Base-by-base conservation (phyloP, 352 stramenopile genomes). In the Globisporangium spiculum region DNA sequence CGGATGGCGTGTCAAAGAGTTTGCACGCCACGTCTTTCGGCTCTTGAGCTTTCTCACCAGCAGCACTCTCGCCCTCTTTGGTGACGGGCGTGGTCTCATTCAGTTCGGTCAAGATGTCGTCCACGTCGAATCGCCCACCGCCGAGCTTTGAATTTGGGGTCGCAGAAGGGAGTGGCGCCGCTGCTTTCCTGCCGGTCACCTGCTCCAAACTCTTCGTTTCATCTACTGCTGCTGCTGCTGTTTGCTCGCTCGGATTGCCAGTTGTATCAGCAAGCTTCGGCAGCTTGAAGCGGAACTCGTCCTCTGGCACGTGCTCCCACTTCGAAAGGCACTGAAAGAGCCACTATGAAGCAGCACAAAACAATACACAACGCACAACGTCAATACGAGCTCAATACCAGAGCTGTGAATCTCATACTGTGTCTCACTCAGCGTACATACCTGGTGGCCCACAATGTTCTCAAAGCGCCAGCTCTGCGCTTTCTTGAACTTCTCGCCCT, bases 401-500 rank as follows among this genome's bases (percentile, higher is more conserved):
- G 34, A 34, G 14, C 30, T 6, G 9, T 1, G 16, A 20, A 18
- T 50, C 4, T 68, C 8, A 50, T 20, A 60, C 16, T 12, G 0
- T 26, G 16, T 5, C 9, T 24, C 2, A 34, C 1, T 27, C 30
- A 26, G 34, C 7, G n/a, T 75, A 96, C 12, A n/a, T 75, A 96
- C 88, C 80, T 96, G 79, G 32, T 90, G 84, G 34, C 76, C 86
- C 60, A 95, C 73, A 30, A 96, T 84, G 63, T 96, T 94, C 24
- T 87, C 69, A 41, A 93, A 91, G 53, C 77, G 73, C 89, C 89
- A 96, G 61, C 82, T 92, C 61, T 92, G 65, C 9, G 89, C 84
- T 62, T 90, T 92, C 71, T 95, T 91, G 73, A 87, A 96, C 62
- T 96, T 96, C 56, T 96, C 89, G 16, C 89, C 89, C 12, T 77